Conservation (phyloP, 1,139 yeast genomes). For the Starmera stellimalicola region DNA sequence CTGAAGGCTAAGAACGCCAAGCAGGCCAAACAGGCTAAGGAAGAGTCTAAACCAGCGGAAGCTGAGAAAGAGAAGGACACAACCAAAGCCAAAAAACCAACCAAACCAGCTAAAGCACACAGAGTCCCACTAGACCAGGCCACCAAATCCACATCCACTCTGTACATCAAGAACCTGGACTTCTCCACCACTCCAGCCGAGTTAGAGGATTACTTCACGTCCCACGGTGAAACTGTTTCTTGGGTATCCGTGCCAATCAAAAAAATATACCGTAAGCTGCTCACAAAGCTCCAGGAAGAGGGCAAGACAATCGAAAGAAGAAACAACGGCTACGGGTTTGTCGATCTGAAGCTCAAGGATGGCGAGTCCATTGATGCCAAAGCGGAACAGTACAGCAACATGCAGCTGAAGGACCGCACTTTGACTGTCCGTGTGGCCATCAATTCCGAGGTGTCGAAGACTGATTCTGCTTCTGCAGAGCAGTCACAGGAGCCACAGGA, state of each 20-base stretch:
- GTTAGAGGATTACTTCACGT: constrained; percentile 35
- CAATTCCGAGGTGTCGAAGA: constrained; percentile 23
- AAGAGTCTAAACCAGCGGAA: constrained; percentile 1
- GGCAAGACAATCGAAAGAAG: constrained; percentile 32
- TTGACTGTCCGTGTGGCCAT: constrained; percentile 49
- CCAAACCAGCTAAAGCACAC: constrained; percentile 5
- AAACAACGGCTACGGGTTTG: constrained; percentile 59
- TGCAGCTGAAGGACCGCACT: constrained; percentile 41
- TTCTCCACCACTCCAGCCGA: constrained; percentile 36
- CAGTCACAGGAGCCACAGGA: no score
- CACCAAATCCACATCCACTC: constrained; percentile 41
- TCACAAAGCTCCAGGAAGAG: constrained; percentile 30
- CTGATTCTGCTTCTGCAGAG: background rate
- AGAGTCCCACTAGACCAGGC: constrained; percentile 41
- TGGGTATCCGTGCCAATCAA: constrained; percentile 52
- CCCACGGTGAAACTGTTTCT: constrained; percentile 31
- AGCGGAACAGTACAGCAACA: constrained; percentile 42
- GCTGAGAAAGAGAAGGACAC: constrained; percentile 7
- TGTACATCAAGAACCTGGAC: constrained; percentile 51
- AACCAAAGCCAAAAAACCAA: constrained; percentile 11
- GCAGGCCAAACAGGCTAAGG: background rate
- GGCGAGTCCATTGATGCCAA: constrained; percentile 19
- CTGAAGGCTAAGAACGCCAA: background rate
- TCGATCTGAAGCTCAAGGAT: constrained; percentile 29
- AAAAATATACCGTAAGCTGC: constrained; percentile 31